These are phyloP conservation scores for Raffaelea albimanens DNA, from an alignment of 2,329 filamentous ascomycete species.

Conservation along the genomic window DNA sequence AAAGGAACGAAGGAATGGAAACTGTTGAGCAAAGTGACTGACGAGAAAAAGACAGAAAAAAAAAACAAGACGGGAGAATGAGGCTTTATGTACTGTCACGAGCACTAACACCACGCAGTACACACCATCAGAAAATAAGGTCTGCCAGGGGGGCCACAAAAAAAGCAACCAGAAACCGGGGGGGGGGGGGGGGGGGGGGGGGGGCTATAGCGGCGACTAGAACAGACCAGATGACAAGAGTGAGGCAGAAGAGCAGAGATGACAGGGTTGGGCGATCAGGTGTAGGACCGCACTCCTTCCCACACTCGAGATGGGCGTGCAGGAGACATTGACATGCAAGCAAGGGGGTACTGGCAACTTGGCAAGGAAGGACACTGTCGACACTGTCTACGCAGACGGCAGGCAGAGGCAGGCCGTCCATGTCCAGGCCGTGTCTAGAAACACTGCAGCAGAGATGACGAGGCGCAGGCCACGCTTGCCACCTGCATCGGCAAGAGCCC, in stretches of 20 bases:
- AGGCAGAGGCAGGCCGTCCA: no score
- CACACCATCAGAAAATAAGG: constrained; percentile 4
- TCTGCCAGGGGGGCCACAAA: no score
- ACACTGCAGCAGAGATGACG: no score
- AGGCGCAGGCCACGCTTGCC: background rate
- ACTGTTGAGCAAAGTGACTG: constrained; percentile 1
- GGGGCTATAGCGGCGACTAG: background rate
- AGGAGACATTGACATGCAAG: background rate
- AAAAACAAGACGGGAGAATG: background rate
- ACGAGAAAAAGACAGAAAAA: background rate
- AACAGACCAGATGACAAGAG: background rate
- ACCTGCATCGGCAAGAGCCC: constrained; percentile 1
- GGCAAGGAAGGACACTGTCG: no score
- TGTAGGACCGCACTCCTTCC: constrained; percentile 2
- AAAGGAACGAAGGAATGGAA: constrained; percentile 4
- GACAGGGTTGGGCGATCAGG: background rate
- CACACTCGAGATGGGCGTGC: background rate
- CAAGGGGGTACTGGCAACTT: no score
- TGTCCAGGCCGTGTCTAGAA: no score
- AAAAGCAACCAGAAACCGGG: no score
- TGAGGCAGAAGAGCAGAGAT: background rate
- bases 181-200: background rate
- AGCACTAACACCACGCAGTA: background rate
- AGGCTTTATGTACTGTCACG: background rate
- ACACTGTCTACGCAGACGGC: no score